phyloP scores from a whole-genome alignment of 805 yeast genomes.

The Ascoidea asiatica region DNA sequence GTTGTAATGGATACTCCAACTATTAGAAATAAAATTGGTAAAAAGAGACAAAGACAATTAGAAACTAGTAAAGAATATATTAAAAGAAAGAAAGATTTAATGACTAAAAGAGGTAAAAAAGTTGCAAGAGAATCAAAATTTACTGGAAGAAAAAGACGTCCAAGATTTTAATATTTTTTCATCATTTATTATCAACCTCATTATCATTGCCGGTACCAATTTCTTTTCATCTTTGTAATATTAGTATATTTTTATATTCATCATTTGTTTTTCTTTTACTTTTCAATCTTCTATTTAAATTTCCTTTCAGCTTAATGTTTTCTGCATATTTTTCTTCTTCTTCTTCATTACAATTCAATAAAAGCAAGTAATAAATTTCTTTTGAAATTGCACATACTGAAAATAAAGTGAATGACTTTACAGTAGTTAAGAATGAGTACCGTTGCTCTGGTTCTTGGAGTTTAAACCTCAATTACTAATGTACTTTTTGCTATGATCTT shows the following conservation, averaged over 20 bases:
- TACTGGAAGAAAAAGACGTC: constrained; percentile 74
- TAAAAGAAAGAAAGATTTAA: constrained; percentile 81
- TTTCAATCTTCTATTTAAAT: too few relatives aligned
- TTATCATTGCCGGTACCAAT: constrained; percentile 7
- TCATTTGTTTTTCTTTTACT: constrained; percentile 19
- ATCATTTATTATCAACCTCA: too few relatives aligned
- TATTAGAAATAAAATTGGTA: constrained; percentile 6
- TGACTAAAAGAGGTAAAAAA: constrained; percentile 78
- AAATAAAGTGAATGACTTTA: too few relatives aligned
- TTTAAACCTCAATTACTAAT: too few relatives aligned
- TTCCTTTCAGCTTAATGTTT: too few relatives aligned
- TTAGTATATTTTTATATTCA: constrained; percentile 3
- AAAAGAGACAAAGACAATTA: constrained; percentile 29
- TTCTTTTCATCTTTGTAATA: neutral
- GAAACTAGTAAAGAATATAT: constrained; percentile 77
- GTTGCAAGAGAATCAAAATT: constrained; percentile 87
- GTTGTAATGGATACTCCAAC: constrained; percentile 64
- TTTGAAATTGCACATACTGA: too few relatives aligned
- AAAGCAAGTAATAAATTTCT: too few relatives aligned
- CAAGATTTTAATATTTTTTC: constrained; percentile 32
- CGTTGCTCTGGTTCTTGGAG: too few relatives aligned
- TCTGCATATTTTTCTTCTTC: too few relatives aligned
- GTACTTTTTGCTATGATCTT: too few relatives aligned
- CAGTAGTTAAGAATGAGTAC: too few relatives aligned
- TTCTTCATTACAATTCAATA: too few relatives aligned